phyloP scores from a whole-genome alignment of 2,329 filamentous ascomycete genomes.

The Colletotrichum cuscutae region DNA sequence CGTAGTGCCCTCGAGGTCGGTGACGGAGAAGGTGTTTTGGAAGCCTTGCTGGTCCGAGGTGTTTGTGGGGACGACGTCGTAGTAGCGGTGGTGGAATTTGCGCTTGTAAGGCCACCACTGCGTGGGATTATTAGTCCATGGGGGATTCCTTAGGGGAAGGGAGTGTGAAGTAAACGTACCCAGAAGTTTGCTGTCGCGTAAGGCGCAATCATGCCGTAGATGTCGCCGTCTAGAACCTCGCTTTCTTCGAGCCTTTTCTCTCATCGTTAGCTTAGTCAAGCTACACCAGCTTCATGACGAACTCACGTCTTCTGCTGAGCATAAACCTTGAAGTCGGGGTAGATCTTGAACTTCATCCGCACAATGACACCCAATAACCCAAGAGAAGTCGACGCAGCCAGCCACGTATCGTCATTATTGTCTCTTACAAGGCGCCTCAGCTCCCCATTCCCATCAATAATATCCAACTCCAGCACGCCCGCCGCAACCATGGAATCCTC shows the following conservation, averaged over 20 bases:
- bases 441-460: slow-evolving; percentile 58
- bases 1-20: slow-evolving; percentile 52
- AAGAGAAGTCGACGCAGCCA: slow-evolving; percentile 61
- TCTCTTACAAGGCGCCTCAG: slow-evolving; percentile 53
- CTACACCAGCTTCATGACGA: neutral
- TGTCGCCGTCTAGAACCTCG: slow-evolving; percentile 60
- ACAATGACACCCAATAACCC: slow-evolving; percentile 60
- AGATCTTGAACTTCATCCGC: slow-evolving; percentile 59
- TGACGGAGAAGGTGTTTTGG: slow-evolving; percentile 62
- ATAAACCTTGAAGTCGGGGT: slow-evolving; percentile 62
- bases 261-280: slow-evolving; percentile 16
- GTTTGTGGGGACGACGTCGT: slow-evolving; percentile 55
- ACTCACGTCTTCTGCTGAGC: slow-evolving; percentile 60
- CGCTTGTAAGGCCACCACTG: slow-evolving; percentile 63
- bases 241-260: slow-evolving; percentile 52
- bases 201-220: slow-evolving; percentile 59
- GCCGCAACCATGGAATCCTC: slow-evolving; percentile 62
- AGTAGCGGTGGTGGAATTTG: slow-evolving; percentile 65
- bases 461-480: slow-evolving; percentile 58
- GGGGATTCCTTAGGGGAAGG: too few species aligned
- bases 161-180: slow-evolving; percentile 43
- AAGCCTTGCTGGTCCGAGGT: slow-evolving; percentile 57
- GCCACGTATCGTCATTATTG: slow-evolving; percentile 58
- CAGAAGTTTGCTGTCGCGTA: slow-evolving; percentile 64
- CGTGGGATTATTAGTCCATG: neutral